Percentiles rank a stretch among this genome's conserved stretches.
phyloP scores from a whole-genome alignment of 78 protist species.

The Dictyostelium firmibasis region DNA sequence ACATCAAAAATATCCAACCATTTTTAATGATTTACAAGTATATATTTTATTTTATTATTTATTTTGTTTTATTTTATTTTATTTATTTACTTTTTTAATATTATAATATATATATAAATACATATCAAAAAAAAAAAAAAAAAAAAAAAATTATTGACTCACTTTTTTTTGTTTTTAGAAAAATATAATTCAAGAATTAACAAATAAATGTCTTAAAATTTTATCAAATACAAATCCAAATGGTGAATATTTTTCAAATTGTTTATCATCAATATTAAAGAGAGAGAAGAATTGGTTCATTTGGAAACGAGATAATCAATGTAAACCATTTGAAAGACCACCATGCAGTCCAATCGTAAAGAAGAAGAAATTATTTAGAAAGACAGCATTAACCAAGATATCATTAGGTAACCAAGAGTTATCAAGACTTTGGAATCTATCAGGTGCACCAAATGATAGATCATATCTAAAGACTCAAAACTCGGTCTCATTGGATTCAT shows the following conservation, averaged over 20 bases:
- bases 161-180: background rate
- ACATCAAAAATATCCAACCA: constrained; percentile 30
- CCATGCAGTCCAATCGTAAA: constrained; percentile 6
- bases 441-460: background rate
- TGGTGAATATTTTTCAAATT: constrained; percentile 44
- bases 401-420: constrained; percentile 40
- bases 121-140: background rate
- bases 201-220: constrained; percentile 18
- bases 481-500: background rate
- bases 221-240: constrained; percentile 52
- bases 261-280: constrained; percentile 25
- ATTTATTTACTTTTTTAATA: too few relatives aligned
- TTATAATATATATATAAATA: too few relatives aligned
- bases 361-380: constrained; percentile 13
- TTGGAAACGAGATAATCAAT: constrained; percentile 57
- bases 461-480: constrained; percentile 41
- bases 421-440: constrained; percentile 63
- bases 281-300: constrained; percentile 71
- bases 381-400: background rate
- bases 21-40: constrained; percentile 44
- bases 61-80: too few relatives aligned
- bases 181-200: constrained; percentile 26
- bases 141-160: background rate
- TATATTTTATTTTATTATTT: background rate
- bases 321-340: constrained; percentile 55